Evolutionary conservation across 2,329 filamentous ascomycete species (phyloP).

Genomic region (Lachnellula arida): DNA sequence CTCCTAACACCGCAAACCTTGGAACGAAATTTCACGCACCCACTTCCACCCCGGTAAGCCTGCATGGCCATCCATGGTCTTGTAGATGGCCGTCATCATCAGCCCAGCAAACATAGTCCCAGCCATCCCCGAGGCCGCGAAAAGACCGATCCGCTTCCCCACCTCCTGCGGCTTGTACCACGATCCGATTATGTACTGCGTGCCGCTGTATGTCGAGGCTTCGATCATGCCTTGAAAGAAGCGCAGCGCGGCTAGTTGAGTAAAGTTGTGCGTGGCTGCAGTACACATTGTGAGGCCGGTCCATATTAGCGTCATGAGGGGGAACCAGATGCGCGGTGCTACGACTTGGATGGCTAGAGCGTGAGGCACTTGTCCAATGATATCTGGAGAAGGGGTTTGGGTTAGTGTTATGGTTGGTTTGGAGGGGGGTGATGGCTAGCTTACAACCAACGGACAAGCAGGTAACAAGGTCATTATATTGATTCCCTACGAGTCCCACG

Average conservation of each 20-base stretch:
- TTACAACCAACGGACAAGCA: neutral
- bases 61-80: constrained; percentile 38
- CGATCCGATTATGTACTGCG: constrained; percentile 52
- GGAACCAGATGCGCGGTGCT: constrained; percentile 55
- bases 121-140: constrained; percentile 36
- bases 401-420: neutral
- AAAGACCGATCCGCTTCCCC: constrained; percentile 54
- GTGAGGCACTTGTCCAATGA: constrained; percentile 7
- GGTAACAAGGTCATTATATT: neutral
- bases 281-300: constrained; percentile 58
- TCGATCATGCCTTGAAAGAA: constrained; percentile 38
- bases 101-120: constrained; percentile 43
- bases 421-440: neutral
- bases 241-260: constrained; percentile 55
- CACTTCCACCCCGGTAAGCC: constrained; percentile 52
- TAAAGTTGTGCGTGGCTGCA: constrained; percentile 45
- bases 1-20: neutral
- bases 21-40: constrained; percentile 13
- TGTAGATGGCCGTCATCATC: constrained; percentile 49
- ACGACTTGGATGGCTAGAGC: constrained; percentile 43
- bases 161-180: constrained; percentile 56
- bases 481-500: constrained; percentile 32
- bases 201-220: constrained; percentile 50
- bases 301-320: constrained; percentile 42
- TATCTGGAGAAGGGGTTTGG: neutral